These are phyloP conservation scores for Solanum phureja DNA, from an alignment of 257 asterid species.

Conservation along the genomic window DNA sequence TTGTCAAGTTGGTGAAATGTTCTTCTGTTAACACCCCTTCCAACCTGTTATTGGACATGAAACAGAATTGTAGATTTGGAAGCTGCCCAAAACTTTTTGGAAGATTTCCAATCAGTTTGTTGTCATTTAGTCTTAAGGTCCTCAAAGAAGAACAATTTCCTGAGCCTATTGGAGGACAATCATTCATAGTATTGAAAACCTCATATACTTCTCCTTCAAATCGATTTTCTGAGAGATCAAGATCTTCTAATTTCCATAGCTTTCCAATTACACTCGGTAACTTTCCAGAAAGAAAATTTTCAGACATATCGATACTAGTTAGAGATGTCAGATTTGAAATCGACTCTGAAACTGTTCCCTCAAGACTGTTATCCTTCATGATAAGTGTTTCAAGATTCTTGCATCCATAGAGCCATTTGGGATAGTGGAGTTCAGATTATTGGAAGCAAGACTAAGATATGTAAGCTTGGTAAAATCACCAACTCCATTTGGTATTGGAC, in stretches of 20 bases:
- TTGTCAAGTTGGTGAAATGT: slow-evolving; percentile 22
- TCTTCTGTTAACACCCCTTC: slow-evolving; percentile 23
- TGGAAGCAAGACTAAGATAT: slow-evolving; percentile 5
- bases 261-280: slow-evolving; percentile 10
- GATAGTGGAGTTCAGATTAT: slow-evolving; percentile 11
- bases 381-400: slow-evolving; percentile 5
- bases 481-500: slow-evolving; percentile 6
- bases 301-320: background rate
- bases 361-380: background rate
- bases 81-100: slow-evolving; percentile 15
- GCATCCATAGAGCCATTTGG: slow-evolving; percentile 24
- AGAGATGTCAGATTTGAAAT: slow-evolving; percentile 21
- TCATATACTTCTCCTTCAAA: slow-evolving; percentile 15
- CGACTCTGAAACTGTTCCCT: slow-evolving; percentile 13
- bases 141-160: background rate
- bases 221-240: slow-evolving; percentile 1
- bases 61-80: background rate
- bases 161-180: background rate
- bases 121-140: background rate
- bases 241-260: background rate
- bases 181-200: slow-evolving; percentile 11
- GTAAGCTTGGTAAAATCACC: background rate
- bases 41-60: background rate
- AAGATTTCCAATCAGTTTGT: background rate
- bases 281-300: slow-evolving; percentile 15